A percentile compares a stretch with the other conserved stretches of the same genome.
Evolutionary conservation across 2,329 filamentous ascomycete genomes (phyloP).

Genomic region (Xylaria sp.): DNA sequence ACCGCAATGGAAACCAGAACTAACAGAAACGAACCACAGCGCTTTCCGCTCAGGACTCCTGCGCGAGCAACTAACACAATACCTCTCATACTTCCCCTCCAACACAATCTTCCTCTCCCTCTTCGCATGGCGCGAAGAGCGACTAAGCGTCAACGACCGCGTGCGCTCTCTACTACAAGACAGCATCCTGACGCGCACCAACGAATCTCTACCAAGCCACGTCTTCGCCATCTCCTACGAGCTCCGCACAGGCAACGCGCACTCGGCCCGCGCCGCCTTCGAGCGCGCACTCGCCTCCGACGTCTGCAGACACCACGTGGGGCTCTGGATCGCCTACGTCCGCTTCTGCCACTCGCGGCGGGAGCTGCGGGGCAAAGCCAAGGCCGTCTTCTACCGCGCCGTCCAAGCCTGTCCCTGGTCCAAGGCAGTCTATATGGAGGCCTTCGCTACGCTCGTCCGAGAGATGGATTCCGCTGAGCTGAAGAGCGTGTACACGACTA

Average conservation of each 20-base stretch:
- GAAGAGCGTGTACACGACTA: slow-evolving; percentile 59
- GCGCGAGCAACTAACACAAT: slow-evolving; percentile 69
- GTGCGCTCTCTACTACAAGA: slow-evolving; percentile 73
- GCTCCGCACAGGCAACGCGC: slow-evolving; percentile 58
- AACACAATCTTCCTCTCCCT: slow-evolving; percentile 82
- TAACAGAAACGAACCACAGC: slow-evolving; percentile 50
- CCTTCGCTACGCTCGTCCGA: slow-evolving; percentile 57
- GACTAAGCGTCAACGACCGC: slow-evolving; percentile 79
- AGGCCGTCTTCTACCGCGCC: slow-evolving; percentile 50
- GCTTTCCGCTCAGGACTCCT: slow-evolving; percentile 76
- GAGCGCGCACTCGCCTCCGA: slow-evolving; percentile 61
- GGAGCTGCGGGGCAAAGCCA: slow-evolving; percentile 44
- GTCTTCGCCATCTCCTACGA: slow-evolving; percentile 66
- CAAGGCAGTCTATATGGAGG: slow-evolving; percentile 64
- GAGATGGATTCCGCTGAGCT: slow-evolving; percentile 62
- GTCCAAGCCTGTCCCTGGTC: slow-evolving; percentile 55
- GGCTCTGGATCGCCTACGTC: slow-evolving; percentile 64
- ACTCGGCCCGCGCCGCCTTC: slow-evolving; percentile 63
- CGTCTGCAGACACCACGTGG: slow-evolving; percentile 53
- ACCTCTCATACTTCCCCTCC: slow-evolving; percentile 73
- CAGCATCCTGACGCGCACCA: slow-evolving; percentile 56
- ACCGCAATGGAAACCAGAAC: neutral
- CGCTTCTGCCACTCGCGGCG: slow-evolving; percentile 55
- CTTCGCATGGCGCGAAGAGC: slow-evolving; percentile 78
- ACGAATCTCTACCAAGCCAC: slow-evolving; percentile 58